Evolutionary conservation across 2,329 filamentous ascomycete species (phyloP), one percentile per base, ranked within the genome.

Genomic region (Arthroderma uncinatum): DNA sequence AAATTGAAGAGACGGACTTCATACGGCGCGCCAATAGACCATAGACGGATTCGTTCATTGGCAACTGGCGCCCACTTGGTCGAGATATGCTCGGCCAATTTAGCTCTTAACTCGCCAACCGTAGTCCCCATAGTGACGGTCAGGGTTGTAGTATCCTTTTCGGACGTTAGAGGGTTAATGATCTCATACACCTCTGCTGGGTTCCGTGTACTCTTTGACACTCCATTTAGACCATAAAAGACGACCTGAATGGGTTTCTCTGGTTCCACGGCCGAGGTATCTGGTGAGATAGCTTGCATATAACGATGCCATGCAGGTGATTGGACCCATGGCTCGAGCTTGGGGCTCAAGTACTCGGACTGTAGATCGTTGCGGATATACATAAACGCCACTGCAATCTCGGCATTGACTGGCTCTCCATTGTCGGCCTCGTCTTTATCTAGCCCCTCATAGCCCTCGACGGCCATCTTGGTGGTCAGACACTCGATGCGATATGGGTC

Each of bases 401-500:
- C 69, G 54, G 78, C 74, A 19, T 68, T 68, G 14, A 74, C 74
- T 1, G 70, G 67, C 21, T 75, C 67, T 30, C 58, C 53, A 40
- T 68, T 68, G 44, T 66, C 71, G 8, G 65, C 63, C 53, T 76
- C 74, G 2, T 67, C 70, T 0, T 66, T 59, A 42, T 71, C 67
- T 21, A 73, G 62, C 10, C 79, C 80, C 61, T 81, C 74, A 56
- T 81, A 78, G 4, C 68, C 69, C 14, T 75, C 72, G 23, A 81
- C 65, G 14, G 80, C 81, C 58, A 79, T 76, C 61, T 78, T 79
- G 37, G 74, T 74, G 0, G 81, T 83, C 58, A 83, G 67, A 47
- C 79, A 79, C 54, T 75, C 76, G 33, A 84, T 80, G 54, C 76
- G 74, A 57, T 80, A 79, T 33, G 78, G 77, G 30, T 77, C 76